phyloP scores from a whole-genome alignment of 805 yeast species.

The Barnettozyma siamensis region DNA sequence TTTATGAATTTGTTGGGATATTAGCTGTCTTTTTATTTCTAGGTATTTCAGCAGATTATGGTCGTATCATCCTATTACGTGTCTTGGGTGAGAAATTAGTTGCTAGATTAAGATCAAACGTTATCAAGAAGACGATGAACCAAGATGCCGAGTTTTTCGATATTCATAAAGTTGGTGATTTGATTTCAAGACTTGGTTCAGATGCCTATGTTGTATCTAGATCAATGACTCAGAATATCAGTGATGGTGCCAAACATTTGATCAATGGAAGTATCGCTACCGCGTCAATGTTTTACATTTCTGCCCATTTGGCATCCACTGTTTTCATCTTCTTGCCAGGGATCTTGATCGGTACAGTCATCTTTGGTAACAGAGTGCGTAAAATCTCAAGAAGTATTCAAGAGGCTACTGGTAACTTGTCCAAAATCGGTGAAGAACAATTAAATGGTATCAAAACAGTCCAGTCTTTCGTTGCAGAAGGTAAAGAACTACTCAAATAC shows the following conservation, averaged over 20 bases:
- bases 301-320: conserved; percentile 72
- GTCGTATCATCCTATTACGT: conserved; percentile 64
- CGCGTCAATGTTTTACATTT: conserved; percentile 85
- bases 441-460: conserved; percentile 82
- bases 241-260: conserved; percentile 83
- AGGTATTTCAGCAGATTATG: conserved; percentile 71
- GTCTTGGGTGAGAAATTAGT: conserved; percentile 83
- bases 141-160: conserved; percentile 95
- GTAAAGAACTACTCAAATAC: conserved; percentile 69
- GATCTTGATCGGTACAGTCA: conserved; percentile 65
- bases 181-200: conserved; percentile 81
- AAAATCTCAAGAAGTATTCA: conserved; percentile 72
- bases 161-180: conserved; percentile 89
- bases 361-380: conserved; percentile 80
- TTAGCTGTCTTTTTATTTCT: conserved; percentile 37
- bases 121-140: conserved; percentile 69
- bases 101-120: conserved; percentile 71
- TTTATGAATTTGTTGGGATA: conserved; percentile 53
- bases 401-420: conserved; percentile 77
- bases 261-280: conserved; percentile 82
- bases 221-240: conserved; percentile 82
- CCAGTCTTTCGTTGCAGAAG: conserved; percentile 88
- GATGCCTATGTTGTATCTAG: conserved; percentile 88
- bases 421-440: conserved; percentile 91
- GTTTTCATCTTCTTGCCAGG: conserved; percentile 81